Evolutionary conservation across 768 basidiomycete genomes (phyloP).

Genomic region (Russula lepida): DNA sequence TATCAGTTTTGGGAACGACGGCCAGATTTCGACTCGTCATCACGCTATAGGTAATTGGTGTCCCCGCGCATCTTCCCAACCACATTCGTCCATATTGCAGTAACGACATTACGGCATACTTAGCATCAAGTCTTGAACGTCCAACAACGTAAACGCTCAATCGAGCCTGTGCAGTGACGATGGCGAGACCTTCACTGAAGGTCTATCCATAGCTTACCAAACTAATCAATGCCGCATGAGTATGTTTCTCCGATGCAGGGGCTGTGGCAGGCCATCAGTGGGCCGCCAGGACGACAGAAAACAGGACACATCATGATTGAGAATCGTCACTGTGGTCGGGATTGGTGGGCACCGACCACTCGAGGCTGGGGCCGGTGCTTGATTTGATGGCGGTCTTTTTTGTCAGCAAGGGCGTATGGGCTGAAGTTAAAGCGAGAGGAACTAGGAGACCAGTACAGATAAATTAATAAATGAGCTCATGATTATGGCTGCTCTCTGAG

Average conservation of each 20-base stretch:
- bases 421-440: neutral
- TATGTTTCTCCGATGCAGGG: too few species aligned
- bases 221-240: too few species aligned
- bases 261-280: too few species aligned
- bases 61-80: too few species aligned
- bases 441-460: slow-evolving; percentile 38
- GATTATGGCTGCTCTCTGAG: slow-evolving; percentile 60
- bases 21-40: too few species aligned
- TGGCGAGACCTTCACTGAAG: neutral
- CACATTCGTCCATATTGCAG: too few species aligned
- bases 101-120: neutral
- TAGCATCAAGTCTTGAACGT: neutral
- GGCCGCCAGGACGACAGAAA: too few species aligned
- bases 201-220: too few species aligned
- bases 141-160: neutral
- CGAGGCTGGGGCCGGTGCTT: neutral
- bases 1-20: too few species aligned
- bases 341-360: too few species aligned
- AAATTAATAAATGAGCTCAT: slow-evolving; percentile 54
- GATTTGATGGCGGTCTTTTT: slow-evolving; percentile 2
- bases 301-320: neutral
- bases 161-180: neutral
- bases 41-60: too few species aligned
- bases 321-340: too few species aligned
- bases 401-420: neutral